Percentiles rank a stretch among this genome's conserved stretches.
These are phyloP conservation scores for Linnemannia hyalina DNA, from an alignment of 192 early-diverging fungal species.

Conservation along the genomic window DNA sequence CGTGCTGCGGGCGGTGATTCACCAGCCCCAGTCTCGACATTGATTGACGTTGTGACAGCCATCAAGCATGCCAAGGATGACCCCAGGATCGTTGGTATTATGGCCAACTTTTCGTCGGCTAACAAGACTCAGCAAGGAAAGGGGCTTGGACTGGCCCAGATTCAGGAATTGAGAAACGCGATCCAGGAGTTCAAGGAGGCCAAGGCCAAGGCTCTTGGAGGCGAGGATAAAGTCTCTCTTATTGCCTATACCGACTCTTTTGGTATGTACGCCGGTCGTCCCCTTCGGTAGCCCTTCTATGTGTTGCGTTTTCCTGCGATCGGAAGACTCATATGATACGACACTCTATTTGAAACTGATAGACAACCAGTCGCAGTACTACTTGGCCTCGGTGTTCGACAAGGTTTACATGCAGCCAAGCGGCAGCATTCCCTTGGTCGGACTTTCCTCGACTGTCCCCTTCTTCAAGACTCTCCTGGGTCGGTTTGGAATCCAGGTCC, in stretches of 20 bases:
- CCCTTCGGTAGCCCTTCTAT: too few relatives aligned
- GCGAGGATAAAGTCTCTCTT: constrained; percentile 60
- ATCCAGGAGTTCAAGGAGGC: constrained; percentile 63
- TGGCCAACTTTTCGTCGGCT: constrained; percentile 56
- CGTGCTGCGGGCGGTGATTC: constrained; percentile 41
- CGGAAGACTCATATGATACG: too few relatives aligned
- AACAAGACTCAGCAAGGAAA: constrained; percentile 29
- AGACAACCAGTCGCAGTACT: constrained; percentile 75
- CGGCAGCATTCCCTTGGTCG: constrained; percentile 70
- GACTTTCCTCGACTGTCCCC: constrained; percentile 61
- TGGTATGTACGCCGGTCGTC: constrained; percentile 25
- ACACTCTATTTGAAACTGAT: neutral
- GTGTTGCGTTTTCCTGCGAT: too few relatives aligned
- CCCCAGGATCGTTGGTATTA: constrained; percentile 59
- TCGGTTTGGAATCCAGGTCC: constrained; percentile 66
- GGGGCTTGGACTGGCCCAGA: constrained; percentile 65
- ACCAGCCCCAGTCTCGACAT: constrained; percentile 29
- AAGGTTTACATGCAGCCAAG: constrained; percentile 73
- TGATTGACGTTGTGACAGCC: constrained; percentile 59
- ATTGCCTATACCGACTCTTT: constrained; percentile 79
- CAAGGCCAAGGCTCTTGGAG: constrained; percentile 63
- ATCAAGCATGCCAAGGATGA: constrained; percentile 66
- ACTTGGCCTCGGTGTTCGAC: constrained; percentile 74
- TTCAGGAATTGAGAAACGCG: constrained; percentile 73
- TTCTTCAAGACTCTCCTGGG: constrained; percentile 73